phyloP scores from a whole-genome alignment of 2,329 filamentous ascomycete genomes.

The Pseudogymnoascus sp. region DNA sequence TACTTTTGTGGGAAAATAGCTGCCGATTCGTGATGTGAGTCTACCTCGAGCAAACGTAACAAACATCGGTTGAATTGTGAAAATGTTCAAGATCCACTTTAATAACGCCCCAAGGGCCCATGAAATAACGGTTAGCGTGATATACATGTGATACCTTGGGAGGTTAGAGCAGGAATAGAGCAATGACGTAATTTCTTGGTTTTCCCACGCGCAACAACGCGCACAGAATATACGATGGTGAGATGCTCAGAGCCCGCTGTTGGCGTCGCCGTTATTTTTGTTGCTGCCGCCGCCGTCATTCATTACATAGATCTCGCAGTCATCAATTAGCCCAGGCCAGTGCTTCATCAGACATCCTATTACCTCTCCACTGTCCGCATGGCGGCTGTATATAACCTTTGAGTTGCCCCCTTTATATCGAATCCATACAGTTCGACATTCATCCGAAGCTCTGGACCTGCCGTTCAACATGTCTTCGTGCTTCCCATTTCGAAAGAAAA shows the following conservation, averaged over 20 bases:
- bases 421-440: background rate
- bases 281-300: background rate
- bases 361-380: background rate
- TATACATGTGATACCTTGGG: conserved; percentile 6
- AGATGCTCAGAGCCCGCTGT: background rate
- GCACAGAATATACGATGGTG: background rate
- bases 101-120: background rate
- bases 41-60: conserved; percentile 2
- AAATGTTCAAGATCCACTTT: background rate
- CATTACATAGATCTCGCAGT: background rate
- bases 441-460: background rate
- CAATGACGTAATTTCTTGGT: conserved; percentile 3
- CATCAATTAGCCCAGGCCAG: background rate
- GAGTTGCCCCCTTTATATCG: background rate
- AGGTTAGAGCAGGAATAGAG: background rate
- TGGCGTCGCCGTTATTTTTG: background rate
- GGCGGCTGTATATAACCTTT: background rate
- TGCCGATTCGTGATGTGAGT: background rate
- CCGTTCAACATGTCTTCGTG: conserved; percentile 27
- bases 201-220: background rate
- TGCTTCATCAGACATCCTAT: background rate
- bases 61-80: background rate
- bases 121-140: background rate
- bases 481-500: conserved; percentile 27
- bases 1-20: background rate